Evolutionary conservation across 2,329 filamentous ascomycete genomes (phyloP).

Genomic region (Capronia americana): DNA sequence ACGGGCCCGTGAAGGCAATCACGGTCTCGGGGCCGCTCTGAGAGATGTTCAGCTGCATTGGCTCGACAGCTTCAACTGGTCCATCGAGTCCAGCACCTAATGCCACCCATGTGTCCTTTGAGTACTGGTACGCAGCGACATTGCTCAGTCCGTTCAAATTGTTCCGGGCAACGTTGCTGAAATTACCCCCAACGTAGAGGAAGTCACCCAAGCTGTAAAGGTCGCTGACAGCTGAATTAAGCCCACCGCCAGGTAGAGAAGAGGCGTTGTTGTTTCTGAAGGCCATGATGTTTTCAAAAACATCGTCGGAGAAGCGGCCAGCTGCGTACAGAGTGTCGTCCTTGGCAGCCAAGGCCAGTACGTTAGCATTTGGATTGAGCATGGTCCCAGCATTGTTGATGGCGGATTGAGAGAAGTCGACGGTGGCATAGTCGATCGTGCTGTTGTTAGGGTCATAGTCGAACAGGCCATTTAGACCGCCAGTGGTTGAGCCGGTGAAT

Average conservation of each 20-base stretch:
- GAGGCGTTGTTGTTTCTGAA: conserved; percentile 69
- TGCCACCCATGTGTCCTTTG: conserved; percentile 73
- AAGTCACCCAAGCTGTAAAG: conserved; percentile 70
- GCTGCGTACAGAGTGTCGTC: conserved; percentile 74
- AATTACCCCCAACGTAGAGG: conserved; percentile 84
- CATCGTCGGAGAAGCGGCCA: conserved; percentile 78
- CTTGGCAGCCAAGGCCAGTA: conserved; percentile 71
- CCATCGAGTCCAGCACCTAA: conserved; percentile 88
- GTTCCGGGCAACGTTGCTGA: conserved; percentile 73
- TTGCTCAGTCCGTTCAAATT: conserved; percentile 67
- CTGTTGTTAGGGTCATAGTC: conserved; percentile 77
- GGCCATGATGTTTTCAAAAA: conserved; percentile 76
- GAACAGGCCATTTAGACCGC: conserved; percentile 85
- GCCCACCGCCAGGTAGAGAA: conserved; percentile 70
- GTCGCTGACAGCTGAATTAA: conserved; percentile 78
- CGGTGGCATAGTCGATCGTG: conserved; percentile 51
- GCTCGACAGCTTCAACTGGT: conserved; percentile 73
- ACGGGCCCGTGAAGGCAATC: conserved; percentile 80
- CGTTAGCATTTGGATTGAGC: conserved; percentile 70
- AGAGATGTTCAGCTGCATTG: conserved; percentile 80
- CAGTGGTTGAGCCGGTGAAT: conserved; percentile 62
- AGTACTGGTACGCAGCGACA: conserved; percentile 76
- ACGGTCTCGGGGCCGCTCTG: conserved; percentile 70
- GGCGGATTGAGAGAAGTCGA: conserved; percentile 72
- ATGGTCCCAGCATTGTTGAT: conserved; percentile 77